Percentiles rank a stretch among this genome's conserved stretches.
Evolutionary conservation across 345 rosid species (phyloP).

Genomic region (Litchi chinensis): DNA sequence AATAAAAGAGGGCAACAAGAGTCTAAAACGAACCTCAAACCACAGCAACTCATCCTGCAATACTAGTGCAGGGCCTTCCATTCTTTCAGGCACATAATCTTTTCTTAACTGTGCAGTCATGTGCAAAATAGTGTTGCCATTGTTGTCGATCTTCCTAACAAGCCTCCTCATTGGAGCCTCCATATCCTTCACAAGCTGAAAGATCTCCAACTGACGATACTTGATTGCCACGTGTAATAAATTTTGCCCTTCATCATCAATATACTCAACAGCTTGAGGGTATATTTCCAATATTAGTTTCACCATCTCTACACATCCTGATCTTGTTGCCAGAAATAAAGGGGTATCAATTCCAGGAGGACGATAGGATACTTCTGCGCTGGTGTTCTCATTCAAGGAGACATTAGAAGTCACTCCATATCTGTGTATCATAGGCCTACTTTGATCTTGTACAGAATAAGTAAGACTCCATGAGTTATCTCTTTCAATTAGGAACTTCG

Average conservation of each 20-base stretch:
- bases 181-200: no score
- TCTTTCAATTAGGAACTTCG: background rate
- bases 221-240: no score
- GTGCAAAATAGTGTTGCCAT: background rate
- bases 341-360: background rate
- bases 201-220: no score
- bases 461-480: background rate
- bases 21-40: conserved; percentile 9
- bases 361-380: background rate
- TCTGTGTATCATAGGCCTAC: background rate
- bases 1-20: background rate
- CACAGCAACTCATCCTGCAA: conserved; percentile 19
- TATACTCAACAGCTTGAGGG: background rate
- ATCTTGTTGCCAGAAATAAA: background rate
- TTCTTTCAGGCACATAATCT: conserved; percentile 14
- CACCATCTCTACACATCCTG: background rate
- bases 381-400: background rate
- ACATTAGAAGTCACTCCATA: background rate
- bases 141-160: background rate
- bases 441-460: background rate
- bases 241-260: no score
- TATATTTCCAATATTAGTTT: background rate
- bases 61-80: conserved; percentile 14
- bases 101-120: background rate
- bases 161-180: no score